Conservation (phyloP, 306 rosid genomes). For the Dalbergia cochinchinensis region DNA sequence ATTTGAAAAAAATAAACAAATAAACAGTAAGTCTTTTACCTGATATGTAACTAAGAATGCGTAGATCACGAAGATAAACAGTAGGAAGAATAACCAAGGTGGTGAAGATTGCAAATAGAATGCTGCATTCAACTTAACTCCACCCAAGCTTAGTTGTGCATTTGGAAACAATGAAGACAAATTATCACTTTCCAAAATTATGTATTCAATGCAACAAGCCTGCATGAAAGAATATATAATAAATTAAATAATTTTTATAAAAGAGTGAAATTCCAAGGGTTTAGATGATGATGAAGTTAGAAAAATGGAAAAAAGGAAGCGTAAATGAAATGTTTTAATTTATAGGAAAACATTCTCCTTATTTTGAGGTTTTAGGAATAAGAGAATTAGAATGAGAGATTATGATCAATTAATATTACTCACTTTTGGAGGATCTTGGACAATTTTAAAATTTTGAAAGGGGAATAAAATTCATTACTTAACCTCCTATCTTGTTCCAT, state of each 20-base stretch:
- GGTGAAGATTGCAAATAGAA: constrained; percentile 70
- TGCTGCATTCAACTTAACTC: constrained; percentile 55
- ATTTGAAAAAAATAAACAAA: neutral
- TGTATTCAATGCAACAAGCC: constrained; percentile 92
- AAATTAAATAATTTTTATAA: constrained; percentile 10
- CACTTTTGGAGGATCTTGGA: no score
- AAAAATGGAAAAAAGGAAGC: neutral
- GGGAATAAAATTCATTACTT: no score
- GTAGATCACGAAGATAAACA: constrained; percentile 90
- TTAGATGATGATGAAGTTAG: neutral
- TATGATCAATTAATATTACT: no score
- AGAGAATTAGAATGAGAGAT: neutral
- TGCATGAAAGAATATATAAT: constrained; percentile 49
- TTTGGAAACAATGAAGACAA: constrained; percentile 86
- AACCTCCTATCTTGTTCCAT: no score
- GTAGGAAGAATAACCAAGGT: constrained; percentile 93
- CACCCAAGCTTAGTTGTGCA: constrained; percentile 71
- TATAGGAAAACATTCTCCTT: neutral
- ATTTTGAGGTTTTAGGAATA: neutral
- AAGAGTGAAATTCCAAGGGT: neutral
- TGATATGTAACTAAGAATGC: constrained; percentile 86
- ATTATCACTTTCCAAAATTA: constrained; percentile 93
- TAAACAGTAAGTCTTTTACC: constrained; percentile 53
- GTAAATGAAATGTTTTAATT: neutral
- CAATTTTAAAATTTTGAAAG: no score